Base-by-base conservation (phyloP, 345 rosid species). In the Alliaria petiolata region DNA sequence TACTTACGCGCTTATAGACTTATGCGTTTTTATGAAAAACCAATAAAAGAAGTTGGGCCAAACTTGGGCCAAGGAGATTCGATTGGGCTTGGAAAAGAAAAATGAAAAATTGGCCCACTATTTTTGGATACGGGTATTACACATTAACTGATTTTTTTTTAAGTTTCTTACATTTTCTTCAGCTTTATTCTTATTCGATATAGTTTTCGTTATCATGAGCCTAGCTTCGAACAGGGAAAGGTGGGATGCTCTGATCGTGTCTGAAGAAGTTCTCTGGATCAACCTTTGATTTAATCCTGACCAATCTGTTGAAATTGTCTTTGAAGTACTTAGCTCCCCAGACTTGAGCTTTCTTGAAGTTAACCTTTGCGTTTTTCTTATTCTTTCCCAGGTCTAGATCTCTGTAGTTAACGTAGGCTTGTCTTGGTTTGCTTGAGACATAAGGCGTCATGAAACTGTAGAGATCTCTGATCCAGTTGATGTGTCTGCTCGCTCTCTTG, bases 341-440 rank as follows among this genome's bases (percentile, higher is more conserved):
- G 3, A 8, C 46, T 33, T 73, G 73, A 20, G 85, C 89, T 51
- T 78, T 20, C 6, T 28, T 30, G 44, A 65, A 82, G 65, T 76
- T 71, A 0, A 14, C 0, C 10, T 58, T 58, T 0, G 75, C 67
- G 8, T 65, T 50, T 34, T 76, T 69, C n/a, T 54, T 66, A 55
- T 83, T 84, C 64, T 22, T 62, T 0, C 92, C 96, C 8, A 88
- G 4, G 50, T 87, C 93, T 20, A 86, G 80, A 59, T 87, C 96
- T 16, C 83, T 69, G 35, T 89, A 88, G 49, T 90, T 88, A 16
- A 90, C 72, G 28, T 83, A 88, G 1, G 92, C 83, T 0, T 31
- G 49, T 40, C 89, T 70, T 0, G 89, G 90, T 13, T 71, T 49
- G 56, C 39, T 79, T 9, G 86, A 81, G 5, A 86, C 92, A 38